Conservation (phyloP, 345 rosid species). For the Kernera saxatilis region DNA sequence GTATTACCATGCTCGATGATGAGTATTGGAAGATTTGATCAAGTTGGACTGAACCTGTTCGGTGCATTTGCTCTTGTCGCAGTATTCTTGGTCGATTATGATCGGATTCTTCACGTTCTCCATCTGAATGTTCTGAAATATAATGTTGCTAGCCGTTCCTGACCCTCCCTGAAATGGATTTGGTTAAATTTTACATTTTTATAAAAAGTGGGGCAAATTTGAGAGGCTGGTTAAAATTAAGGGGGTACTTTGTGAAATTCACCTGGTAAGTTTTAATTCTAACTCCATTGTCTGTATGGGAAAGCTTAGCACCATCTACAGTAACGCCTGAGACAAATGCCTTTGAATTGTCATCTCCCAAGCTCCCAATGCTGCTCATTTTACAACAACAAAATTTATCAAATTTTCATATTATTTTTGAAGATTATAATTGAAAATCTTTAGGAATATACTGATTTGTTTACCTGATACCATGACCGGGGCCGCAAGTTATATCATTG, state of each 20-base stretch:
- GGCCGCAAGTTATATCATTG: constrained; percentile 31
- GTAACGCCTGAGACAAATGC: constrained; percentile 69
- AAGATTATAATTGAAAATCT: not conserved
- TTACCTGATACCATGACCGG: constrained; percentile 34
- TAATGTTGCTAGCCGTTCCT: constrained; percentile 66
- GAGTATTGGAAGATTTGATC: not conserved
- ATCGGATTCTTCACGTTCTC: constrained; percentile 69
- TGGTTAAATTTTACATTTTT: no score
- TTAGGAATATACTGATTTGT: not conserved
- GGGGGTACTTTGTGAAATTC: not conserved
- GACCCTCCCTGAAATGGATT: constrained; percentile 64
- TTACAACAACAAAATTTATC: not conserved
- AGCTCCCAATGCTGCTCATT: constrained; percentile 66
- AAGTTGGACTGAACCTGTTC: constrained; percentile 38
- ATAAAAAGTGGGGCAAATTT: not conserved
- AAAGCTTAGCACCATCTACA: constrained; percentile 56
- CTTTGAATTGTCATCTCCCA: constrained; percentile 48
- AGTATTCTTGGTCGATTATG: constrained; percentile 74
- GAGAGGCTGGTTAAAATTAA: not conserved
- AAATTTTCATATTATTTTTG: not conserved
- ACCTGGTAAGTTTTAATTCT: constrained; percentile 95
- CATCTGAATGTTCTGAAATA: constrained; percentile 69
- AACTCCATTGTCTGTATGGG: constrained; percentile 70
- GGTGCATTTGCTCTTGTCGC: constrained; percentile 68
- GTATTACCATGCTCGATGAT: not conserved